Evolutionary conservation across 257 asterid species (phyloP).

Genomic region (Nicotiana paniculata): DNA sequence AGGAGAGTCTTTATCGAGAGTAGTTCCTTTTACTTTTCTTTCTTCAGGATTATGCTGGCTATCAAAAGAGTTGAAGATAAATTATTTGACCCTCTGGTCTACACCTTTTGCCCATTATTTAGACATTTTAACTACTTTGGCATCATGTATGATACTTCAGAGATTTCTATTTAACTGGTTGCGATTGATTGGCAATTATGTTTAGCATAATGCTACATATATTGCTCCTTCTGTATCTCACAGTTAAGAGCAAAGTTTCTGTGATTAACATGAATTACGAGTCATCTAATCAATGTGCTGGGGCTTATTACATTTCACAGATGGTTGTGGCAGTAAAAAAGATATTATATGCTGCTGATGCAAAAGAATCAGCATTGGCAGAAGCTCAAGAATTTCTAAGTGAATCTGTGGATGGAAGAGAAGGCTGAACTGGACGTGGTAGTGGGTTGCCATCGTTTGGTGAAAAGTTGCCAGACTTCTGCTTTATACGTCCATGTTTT

Average conservation of each 20-base stretch:
- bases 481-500: background rate
- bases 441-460: no score
- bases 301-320: conserved; percentile 29
- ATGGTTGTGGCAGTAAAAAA: conserved; percentile 60
- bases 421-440: conserved; percentile 17
- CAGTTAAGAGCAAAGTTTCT: background rate
- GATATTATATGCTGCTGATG: conserved; percentile 74
- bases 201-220: background rate
- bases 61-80: background rate
- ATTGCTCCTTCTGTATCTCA: background rate
- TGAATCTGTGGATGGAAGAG: conserved; percentile 23
- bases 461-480: conserved; percentile 1
- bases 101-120: background rate
- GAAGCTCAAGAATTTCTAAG: conserved; percentile 71
- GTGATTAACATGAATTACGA: background rate
- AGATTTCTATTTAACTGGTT: background rate
- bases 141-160: background rate
- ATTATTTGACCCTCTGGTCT: background rate
- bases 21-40: background rate
- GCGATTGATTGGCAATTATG: background rate
- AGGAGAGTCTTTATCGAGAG: background rate
- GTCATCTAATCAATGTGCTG: background rate
- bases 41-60: background rate
- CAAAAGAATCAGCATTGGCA: conserved; percentile 54
- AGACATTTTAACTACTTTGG: background rate